Percentiles rank a stretch among this genome's conserved stretches.
phyloP scores from a whole-genome alignment of 805 yeast genomes.

The Ogataea pignaliae region DNA sequence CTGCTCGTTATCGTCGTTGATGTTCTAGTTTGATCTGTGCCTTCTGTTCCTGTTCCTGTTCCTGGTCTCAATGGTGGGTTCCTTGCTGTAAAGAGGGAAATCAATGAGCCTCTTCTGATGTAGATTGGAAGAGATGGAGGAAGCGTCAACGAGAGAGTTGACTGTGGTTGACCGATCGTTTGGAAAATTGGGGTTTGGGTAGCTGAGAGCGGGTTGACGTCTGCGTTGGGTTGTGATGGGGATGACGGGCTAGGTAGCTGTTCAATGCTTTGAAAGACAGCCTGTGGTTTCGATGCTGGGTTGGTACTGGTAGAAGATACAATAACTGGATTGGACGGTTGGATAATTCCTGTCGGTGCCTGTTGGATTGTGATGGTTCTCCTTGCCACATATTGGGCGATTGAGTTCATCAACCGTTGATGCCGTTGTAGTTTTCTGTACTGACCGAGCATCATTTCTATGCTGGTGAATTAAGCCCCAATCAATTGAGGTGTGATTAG shows the following conservation, averaged over 20 bases:
- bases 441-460: neutral
- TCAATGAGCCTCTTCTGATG: conserved; percentile 43
- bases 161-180: conserved; percentile 44
- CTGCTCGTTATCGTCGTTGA: conserved; percentile 26
- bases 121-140: conserved; percentile 57
- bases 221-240: neutral
- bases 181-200: conserved; percentile 30
- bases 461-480: too few relatives aligned
- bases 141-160: conserved; percentile 44
- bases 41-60: neutral
- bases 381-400: too few relatives aligned
- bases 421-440: too few relatives aligned
- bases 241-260: conserved; percentile 4
- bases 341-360: conserved; percentile 8
- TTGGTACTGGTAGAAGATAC: neutral
- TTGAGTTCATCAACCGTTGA: too few relatives aligned
- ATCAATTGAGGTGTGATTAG: too few relatives aligned
- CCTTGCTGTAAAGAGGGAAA: conserved; percentile 37
- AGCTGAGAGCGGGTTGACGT: neutral
- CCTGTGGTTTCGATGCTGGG: neutral
- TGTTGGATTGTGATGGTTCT: conserved; percentile 15
- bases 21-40: neutral
- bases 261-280: conserved; percentile 7
- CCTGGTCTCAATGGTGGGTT: neutral
- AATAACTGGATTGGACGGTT: neutral